A percentile compares a stretch with the other conserved stretches of the same genome.
These are phyloP conservation scores for Pycnococcus provasolii DNA, from an alignment of 139 green algal genomes.

Conservation along the genomic window DNA sequence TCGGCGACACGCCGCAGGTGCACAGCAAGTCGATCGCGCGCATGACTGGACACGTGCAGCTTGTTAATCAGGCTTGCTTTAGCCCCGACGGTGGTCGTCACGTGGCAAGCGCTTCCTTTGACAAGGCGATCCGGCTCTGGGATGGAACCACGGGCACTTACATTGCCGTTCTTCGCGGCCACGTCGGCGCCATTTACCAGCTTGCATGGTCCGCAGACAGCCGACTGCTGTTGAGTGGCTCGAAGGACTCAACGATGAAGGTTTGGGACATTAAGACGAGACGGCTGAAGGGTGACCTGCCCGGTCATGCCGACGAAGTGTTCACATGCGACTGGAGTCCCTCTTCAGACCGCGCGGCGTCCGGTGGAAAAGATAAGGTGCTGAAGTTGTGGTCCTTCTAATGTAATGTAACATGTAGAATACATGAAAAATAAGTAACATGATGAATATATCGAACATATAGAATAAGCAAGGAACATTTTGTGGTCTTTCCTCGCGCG, in stretches of 20 bases:
- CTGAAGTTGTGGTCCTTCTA: slow-evolving; percentile 75
- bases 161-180: slow-evolving; percentile 71
- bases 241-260: slow-evolving; percentile 96
- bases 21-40: slow-evolving; percentile 55
- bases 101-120: slow-evolving; percentile 84
- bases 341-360: slow-evolving; percentile 71
- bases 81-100: slow-evolving; percentile 78
- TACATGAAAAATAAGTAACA: no score
- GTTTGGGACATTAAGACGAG: slow-evolving; percentile 77
- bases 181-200: slow-evolving; percentile 95
- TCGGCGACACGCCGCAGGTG: slow-evolving; percentile 21
- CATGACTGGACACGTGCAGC: slow-evolving; percentile 90
- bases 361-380: slow-evolving; percentile 86
- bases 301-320: slow-evolving; percentile 88
- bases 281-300: slow-evolving; percentile 88
- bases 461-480: no score
- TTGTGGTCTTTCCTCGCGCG: no score
- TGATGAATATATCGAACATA: no score
- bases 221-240: slow-evolving; percentile 75
- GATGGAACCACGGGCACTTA: slow-evolving; percentile 81
- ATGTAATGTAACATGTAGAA: no score
- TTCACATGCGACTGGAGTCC: slow-evolving; percentile 59
- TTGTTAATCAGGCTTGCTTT: slow-evolving; percentile 95
- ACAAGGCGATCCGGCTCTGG: slow-evolving; percentile 97
- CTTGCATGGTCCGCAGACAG: slow-evolving; percentile 84